Conservation (phyloP, 306 rosid species). For the Cucurbita argyrosperma region DNA sequence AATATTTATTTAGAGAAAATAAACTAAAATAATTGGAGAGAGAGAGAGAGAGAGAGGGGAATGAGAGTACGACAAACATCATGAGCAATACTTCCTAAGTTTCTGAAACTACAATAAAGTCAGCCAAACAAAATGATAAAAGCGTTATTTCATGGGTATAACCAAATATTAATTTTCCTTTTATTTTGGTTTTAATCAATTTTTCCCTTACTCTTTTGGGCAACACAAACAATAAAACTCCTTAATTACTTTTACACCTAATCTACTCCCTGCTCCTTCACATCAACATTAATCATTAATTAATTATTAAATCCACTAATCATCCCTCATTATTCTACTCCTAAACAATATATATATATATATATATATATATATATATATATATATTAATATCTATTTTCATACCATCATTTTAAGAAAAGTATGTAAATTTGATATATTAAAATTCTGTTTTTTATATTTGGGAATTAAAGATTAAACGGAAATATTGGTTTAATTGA, state of each 20-base stretch:
- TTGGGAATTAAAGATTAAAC: background rate
- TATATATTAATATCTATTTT: no score
- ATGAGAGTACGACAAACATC: slow-evolving; percentile 20
- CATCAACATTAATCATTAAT: background rate
- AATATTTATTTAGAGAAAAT: background rate
- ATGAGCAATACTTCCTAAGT: background rate
- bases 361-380: no score
- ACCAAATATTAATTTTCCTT: background rate
- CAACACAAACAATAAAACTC: background rate
- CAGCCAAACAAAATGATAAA: background rate
- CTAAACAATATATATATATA: no score
- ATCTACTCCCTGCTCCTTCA: background rate
- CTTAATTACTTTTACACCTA: background rate
- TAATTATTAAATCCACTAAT: background rate
- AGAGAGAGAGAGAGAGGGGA: background rate
- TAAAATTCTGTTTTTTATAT: background rate
- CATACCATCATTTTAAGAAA: no score
- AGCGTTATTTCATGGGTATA: background rate
- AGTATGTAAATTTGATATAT: background rate
- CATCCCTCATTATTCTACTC: no score
- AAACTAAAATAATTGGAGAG: slow-evolving; percentile 63
- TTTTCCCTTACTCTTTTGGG: no score
- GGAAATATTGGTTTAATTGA: background rate
- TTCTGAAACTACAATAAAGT: background rate
- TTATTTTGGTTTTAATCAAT: background rate